Base-by-base conservation (phyloP, 495 filamentous ascomycete species). In the Podospora didyma region DNA sequence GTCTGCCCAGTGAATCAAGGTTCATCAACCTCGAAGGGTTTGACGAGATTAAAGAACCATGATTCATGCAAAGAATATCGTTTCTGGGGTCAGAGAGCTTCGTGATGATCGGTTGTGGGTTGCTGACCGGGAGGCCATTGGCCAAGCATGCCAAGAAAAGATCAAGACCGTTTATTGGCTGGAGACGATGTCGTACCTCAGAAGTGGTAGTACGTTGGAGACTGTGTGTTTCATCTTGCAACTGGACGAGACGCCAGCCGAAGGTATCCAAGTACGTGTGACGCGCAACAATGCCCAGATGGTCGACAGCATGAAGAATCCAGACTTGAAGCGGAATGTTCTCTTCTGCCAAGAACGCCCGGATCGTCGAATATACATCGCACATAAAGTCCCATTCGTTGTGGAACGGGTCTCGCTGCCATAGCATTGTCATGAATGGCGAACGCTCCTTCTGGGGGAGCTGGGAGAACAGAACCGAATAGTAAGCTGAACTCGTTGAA, bases 311-410 rank as follows among this genome's bases (percentile, higher is more conserved):
- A 24, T 42, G 64, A 11, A 56, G 50, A n/a, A 68, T 62, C 66
- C 63, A 66, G 14, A 28, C 46, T 23, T 66, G 58, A 41, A 66
- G 56, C 14, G 61, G 49, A 11, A 68, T 46, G 2, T 59, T 56
- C 10, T 59, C 53, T 19, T 58, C 41, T n/a, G 54, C 55, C 19
- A 68, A 44, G 4, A 60, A 59, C 19, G 44, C 47, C 17, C 66
- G 61, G 41, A 64, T 66, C 0, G 48, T 42, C 7, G 63, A 68
- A 31, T 68, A 68, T 10, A 65, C 58, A 11, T 58, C 57, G 22
- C 58, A 66, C 63, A 66, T 56, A 51, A 66, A 62, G 48, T 68
- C 53, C 61, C 61, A 66, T 20, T 66, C 66, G n/a, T 62, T 59
- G 39, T 66, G 63, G 34, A 62, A 60, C 1, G 58, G 53, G 19